Conservation (phyloP, 1,284 basidiomycete species). For the Heterobasidion irregulare region DNA sequence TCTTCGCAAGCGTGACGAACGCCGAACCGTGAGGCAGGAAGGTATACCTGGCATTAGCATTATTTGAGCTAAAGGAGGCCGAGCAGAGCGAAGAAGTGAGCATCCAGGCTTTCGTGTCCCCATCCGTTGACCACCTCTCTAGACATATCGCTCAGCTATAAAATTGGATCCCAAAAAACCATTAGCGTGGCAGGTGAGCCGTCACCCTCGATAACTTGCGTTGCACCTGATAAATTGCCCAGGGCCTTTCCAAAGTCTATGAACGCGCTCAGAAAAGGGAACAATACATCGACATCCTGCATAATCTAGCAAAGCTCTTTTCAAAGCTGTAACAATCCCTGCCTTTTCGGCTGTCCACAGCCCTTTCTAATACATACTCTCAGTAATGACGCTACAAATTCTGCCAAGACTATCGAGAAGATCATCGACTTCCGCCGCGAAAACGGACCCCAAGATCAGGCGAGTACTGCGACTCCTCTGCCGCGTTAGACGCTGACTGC, state of each 20-base stretch:
- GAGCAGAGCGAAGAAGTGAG: slow-evolving; percentile 78
- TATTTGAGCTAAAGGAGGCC: slow-evolving; percentile 61
- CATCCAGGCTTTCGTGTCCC: slow-evolving; percentile 3
- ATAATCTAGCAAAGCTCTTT: slow-evolving; percentile 44
- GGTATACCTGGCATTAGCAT: slow-evolving; percentile 76
- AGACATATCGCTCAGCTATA: slow-evolving; percentile 76
- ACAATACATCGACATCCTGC: slow-evolving; percentile 45
- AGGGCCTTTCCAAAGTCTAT: slow-evolving; percentile 75
- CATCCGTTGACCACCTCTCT: neutral
- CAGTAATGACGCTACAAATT: slow-evolving; percentile 74
- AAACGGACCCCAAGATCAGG: slow-evolving; percentile 8
- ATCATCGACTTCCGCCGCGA: slow-evolving; percentile 11
- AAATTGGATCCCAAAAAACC: slow-evolving; percentile 53
- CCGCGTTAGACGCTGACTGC: neutral
- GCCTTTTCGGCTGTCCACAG: neutral
- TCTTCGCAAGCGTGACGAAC: neutral
- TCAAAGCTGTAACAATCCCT: slow-evolving; percentile 42
- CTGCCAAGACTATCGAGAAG: slow-evolving; percentile 32
- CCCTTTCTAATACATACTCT: too few species aligned
- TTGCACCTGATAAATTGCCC: slow-evolving; percentile 1
- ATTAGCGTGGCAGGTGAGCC: slow-evolving; percentile 70
- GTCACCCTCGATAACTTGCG: neutral
- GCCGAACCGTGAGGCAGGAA: slow-evolving; percentile 37
- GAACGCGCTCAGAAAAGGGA: slow-evolving; percentile 57
- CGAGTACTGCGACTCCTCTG: neutral